Conservation (phyloP, 129 eudicot genomes). For the sunflower (Helianthus annuus) region DNA sequence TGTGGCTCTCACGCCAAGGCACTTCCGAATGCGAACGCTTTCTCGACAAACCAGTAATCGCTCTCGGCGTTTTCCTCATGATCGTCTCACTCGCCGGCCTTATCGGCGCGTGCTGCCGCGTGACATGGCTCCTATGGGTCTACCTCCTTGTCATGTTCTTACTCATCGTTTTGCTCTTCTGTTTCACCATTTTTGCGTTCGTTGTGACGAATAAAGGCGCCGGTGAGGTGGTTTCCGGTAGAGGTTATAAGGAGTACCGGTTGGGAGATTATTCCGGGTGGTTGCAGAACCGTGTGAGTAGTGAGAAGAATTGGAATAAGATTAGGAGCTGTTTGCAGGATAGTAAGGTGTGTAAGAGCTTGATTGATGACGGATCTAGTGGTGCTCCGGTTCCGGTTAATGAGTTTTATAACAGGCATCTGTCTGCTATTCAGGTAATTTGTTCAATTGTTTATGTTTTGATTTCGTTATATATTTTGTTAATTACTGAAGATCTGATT, state of each 20-base stretch:
- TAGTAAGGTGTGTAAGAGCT: constrained; percentile 69
- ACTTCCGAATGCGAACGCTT: constrained; percentile 88
- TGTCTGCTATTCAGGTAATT: constrained; percentile 73
- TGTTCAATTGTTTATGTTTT: neutral
- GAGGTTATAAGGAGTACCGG: constrained; percentile 84
- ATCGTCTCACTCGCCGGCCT: constrained; percentile 84
- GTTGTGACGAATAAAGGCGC: constrained; percentile 91
- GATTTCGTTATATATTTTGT: neutral
- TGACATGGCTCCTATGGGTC: constrained; percentile 75
- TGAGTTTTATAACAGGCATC: constrained; percentile 39
- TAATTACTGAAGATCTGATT: neutral
- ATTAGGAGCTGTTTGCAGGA: constrained; percentile 76
- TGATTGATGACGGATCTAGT: constrained; percentile 39
- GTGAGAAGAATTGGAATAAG: constrained; percentile 58
- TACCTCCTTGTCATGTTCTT: constrained; percentile 81
- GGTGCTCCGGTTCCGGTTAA: constrained; percentile 13
- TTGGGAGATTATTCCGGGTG: constrained; percentile 82
- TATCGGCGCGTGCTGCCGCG: constrained; percentile 86
- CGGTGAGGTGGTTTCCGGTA: constrained; percentile 52
- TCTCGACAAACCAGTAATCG: constrained; percentile 69
- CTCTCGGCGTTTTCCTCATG: constrained; percentile 70
- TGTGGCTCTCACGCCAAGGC: constrained; percentile 82
- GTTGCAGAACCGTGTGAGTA: constrained; percentile 72
- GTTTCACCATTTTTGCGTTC: constrained; percentile 88
- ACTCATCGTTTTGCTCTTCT: constrained; percentile 56